Conservation (phyloP, 495 filamentous ascomycete species). For the Hyaloscypha hepaticicola region DNA sequence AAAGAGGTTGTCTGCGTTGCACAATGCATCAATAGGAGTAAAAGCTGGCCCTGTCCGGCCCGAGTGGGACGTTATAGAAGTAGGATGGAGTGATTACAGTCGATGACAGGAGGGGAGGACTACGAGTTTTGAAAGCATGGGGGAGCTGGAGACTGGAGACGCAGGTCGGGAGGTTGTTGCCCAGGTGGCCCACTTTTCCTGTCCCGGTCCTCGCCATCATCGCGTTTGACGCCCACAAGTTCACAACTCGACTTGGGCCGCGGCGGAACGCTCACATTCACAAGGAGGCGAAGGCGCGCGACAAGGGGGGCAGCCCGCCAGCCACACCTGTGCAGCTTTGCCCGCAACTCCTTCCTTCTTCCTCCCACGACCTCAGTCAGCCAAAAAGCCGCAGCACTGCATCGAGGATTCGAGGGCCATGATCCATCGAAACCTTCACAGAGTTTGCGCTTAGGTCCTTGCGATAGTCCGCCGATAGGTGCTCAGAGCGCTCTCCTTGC, state of each 20-base stretch:
- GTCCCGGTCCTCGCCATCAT: background rate
- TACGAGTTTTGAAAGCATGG: background rate
- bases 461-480: conserved; percentile 5
- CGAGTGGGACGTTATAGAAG: conserved; percentile 10
- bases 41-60: background rate
- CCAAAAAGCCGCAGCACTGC: background rate
- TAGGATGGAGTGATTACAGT: background rate
- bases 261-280: no score
- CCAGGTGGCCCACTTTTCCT: no score
- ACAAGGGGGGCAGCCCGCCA: no score
- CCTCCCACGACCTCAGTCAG: background rate
- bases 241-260: no score
- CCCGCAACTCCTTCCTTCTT: background rate
- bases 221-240: no score
- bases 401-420: background rate
- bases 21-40: background rate
- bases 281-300: no score
- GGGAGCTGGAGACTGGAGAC: background rate
- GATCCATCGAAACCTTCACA: background rate
- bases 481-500: background rate
- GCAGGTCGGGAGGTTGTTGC: no score
- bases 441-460: background rate
- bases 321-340: background rate
- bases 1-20: background rate
- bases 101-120: background rate